Conservation (phyloP, 177 flowering plant genomes). For the Telopea speciosissima region DNA sequence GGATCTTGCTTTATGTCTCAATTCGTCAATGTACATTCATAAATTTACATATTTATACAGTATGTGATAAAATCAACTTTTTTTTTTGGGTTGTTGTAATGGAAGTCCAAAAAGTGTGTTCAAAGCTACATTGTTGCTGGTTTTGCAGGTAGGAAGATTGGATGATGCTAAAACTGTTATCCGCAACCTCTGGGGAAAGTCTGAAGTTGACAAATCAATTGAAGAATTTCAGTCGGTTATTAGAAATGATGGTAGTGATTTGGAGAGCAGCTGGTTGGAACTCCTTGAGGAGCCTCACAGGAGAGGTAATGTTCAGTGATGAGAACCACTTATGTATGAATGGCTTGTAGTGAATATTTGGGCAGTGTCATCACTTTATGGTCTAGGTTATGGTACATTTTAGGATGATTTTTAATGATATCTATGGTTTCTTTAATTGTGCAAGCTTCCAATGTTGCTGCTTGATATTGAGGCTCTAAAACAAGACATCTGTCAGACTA, state of each 20-base stretch:
- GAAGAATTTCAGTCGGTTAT: slow-evolving; percentile 66
- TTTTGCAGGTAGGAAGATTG: slow-evolving; percentile 50
- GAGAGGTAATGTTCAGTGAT: slow-evolving; percentile 48
- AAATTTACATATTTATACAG: neutral
- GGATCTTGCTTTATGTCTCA: slow-evolving; percentile 10
- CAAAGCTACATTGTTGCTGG: neutral
- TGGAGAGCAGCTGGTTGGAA: slow-evolving; percentile 63
- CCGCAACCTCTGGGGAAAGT: slow-evolving; percentile 57
- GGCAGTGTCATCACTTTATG: neutral
- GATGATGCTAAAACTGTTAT: slow-evolving; percentile 56
- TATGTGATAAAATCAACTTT: too few relatives aligned
- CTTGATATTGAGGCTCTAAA: too few relatives aligned
- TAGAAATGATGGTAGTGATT: slow-evolving; percentile 43
- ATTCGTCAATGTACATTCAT: neutral
- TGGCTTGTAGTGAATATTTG: neutral
- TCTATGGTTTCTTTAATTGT: neutral
- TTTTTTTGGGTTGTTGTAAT: too few relatives aligned
- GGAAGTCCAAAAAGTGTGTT: neutral
- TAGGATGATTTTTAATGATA: neutral
- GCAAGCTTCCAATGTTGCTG: too few relatives aligned
- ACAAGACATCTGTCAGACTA: too few relatives aligned
- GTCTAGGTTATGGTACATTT: neutral
- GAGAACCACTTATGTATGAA: neutral
- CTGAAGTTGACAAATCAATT: slow-evolving; percentile 56
- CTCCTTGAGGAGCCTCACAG: slow-evolving; percentile 63